Percentiles rank a stretch among this genome's conserved stretches.
phyloP scores from a whole-genome alignment of 2,329 filamentous ascomycete genomes.

The Pezicula radicicola region DNA sequence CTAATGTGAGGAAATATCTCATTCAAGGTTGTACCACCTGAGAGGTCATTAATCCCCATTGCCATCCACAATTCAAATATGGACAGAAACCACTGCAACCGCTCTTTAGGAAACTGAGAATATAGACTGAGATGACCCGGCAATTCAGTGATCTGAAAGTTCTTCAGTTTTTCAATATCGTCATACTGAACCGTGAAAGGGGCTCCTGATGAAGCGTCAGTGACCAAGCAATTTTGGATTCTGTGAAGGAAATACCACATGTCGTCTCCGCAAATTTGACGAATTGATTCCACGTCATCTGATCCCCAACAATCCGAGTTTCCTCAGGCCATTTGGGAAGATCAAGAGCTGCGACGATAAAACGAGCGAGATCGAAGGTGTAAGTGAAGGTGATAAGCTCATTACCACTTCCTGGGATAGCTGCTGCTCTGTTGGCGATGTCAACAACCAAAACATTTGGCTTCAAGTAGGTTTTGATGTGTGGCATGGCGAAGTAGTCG shows the following conservation, averaged over 20 bases:
- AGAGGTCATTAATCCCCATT: conserved; percentile 8
- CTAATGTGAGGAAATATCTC: conserved; percentile 15
- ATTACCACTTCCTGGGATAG: conserved; percentile 18
- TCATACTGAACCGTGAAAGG: conserved; percentile 22
- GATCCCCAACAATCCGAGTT: conserved; percentile 15
- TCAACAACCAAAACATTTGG: conserved; percentile 17
- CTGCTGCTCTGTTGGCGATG: conserved; percentile 12
- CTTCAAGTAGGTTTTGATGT: conserved; percentile 13
- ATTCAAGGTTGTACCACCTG: conserved; percentile 11
- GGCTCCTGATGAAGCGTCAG: neutral
- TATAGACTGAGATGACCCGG: conserved; percentile 19
- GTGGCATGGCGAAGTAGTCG: conserved; percentile 12
- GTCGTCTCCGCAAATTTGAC: conserved; percentile 15
- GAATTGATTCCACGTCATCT: conserved; percentile 21
- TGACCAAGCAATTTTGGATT: too few species aligned
- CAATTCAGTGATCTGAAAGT: conserved; percentile 9
- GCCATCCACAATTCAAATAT: conserved; percentile 15
- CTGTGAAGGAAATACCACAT: conserved; percentile 6
- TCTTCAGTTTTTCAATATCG: conserved; percentile 17
- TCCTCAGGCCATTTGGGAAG: conserved; percentile 14
- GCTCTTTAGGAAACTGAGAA: conserved; percentile 16
- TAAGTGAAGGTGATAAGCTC: conserved; percentile 15
- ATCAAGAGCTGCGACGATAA: conserved; percentile 13
- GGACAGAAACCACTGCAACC: conserved; percentile 16
- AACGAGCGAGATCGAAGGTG: conserved; percentile 19